Evolutionary conservation across 257 asterid species (phyloP).

Genomic region (Solanum piurae): DNA sequence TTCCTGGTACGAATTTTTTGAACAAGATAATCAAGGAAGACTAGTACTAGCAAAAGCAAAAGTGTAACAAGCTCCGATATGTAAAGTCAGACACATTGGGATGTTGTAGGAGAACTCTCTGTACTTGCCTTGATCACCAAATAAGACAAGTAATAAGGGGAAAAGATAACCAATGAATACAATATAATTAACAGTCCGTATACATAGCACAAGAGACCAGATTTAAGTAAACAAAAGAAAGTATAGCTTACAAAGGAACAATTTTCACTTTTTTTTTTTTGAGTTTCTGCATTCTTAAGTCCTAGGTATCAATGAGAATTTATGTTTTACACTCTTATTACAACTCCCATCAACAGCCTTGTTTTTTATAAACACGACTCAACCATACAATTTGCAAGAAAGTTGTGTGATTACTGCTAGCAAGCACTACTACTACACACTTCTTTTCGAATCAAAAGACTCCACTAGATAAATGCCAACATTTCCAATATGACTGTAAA

Average conservation of each 20-base stretch:
- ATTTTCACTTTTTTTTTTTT: not conserved
- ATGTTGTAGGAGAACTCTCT: not conserved
- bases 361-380: not conserved
- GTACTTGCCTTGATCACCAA: not conserved
- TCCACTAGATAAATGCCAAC: not conserved
- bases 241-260: not conserved
- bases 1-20: conserved; percentile 26
- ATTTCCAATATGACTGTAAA: not conserved
- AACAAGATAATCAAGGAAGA: not conserved
- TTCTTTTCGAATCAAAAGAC: not conserved
- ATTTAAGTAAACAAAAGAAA: too few relatives aligned
- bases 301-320: not conserved
- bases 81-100: not conserved
- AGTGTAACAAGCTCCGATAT: not conserved
- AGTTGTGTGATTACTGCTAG: not conserved
- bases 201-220: not conserved
- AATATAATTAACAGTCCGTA: not conserved
- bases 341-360: not conserved
- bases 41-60: not conserved
- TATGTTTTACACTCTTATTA: not conserved
- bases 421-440: not conserved
- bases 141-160: not conserved
- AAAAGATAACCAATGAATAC: not conserved
- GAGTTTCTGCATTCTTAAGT: not conserved
- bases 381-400: not conserved